Percentiles rank a stretch among this genome's conserved stretches.
Evolutionary conservation across 805 yeast genomes (phyloP).

Genomic region (Peterozyma xylosa): DNA sequence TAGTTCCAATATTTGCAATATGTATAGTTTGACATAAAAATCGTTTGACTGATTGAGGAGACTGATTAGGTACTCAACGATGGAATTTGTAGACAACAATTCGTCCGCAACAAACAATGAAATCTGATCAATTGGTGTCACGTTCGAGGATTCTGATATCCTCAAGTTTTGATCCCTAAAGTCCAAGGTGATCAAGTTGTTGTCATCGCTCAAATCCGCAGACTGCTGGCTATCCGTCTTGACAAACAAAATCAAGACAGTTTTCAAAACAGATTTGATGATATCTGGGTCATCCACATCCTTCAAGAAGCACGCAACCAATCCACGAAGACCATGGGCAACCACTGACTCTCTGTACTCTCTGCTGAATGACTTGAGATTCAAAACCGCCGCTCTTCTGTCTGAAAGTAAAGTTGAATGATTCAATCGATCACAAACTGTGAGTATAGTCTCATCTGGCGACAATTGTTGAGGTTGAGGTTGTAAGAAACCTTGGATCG

Average conservation of each 20-base stretch:
- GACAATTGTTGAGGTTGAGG: neutral
- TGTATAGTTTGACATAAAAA: constrained; percentile 72
- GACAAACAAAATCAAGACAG: constrained; percentile 73
- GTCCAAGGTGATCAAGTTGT: constrained; percentile 50
- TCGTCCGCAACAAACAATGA: constrained; percentile 96
- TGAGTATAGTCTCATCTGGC: constrained; percentile 80
- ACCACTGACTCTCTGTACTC: constrained; percentile 87
- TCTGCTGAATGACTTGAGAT: constrained; percentile 81
- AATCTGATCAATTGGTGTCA: constrained; percentile 60
- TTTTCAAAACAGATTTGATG: constrained; percentile 76
- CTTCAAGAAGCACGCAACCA: constrained; percentile 65
- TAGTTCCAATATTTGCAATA: constrained; percentile 81
- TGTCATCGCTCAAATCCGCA: constrained; percentile 36
- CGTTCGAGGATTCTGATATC: constrained; percentile 57
- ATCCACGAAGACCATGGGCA: constrained; percentile 73
- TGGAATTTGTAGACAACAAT: constrained; percentile 56
- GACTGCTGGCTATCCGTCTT: constrained; percentile 25
- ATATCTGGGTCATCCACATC: constrained; percentile 54
- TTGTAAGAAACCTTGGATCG: neutral
- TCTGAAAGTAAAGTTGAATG: constrained; percentile 80
- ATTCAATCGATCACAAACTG: constrained; percentile 78
- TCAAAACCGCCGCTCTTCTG: constrained; percentile 84
- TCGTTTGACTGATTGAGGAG: constrained; percentile 41
- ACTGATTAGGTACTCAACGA: constrained; percentile 40
- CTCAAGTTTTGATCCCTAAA: constrained; percentile 49